A percentile compares a stretch with the other conserved stretches of the same genome.
Evolutionary conservation across 1,284 basidiomycete species (phyloP).

Genomic region (Afroboletus lepidellus): DNA sequence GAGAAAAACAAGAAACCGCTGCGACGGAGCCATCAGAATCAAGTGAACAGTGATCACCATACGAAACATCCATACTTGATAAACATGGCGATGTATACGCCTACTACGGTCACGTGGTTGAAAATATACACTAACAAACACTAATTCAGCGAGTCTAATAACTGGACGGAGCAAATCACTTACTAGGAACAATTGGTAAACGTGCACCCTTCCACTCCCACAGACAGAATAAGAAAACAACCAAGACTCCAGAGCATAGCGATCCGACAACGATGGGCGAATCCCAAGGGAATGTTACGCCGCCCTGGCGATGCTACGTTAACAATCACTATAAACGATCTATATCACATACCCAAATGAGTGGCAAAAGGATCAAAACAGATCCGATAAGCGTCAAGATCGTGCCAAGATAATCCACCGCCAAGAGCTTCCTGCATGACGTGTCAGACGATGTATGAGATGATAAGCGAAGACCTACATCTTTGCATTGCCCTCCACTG

Average conservation of each 20-base stretch:
- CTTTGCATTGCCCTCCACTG: constrained; percentile 57
- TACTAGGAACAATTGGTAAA: constrained; percentile 69
- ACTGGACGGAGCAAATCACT: constrained; percentile 20
- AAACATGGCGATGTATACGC: constrained; percentile 69
- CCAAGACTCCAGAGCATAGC: constrained; percentile 53
- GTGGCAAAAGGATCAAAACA: constrained; percentile 61
- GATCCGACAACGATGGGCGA: constrained; percentile 64
- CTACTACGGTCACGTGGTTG: constrained; percentile 64
- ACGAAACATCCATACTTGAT: constrained; percentile 45
- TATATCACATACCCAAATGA: constrained; percentile 61
- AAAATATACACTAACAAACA: constrained; percentile 65
- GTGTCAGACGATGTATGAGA: constrained; percentile 1
- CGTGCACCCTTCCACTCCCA: constrained; percentile 73
- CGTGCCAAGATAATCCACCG: constrained; percentile 66
- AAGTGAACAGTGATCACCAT: background rate
- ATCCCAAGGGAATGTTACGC: constrained; percentile 66
- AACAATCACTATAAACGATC: background rate
- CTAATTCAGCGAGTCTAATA: background rate
- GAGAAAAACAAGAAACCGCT: constrained; percentile 62
- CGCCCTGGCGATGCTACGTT: constrained; percentile 45
- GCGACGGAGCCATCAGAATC: background rate
- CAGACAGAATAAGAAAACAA: constrained; percentile 59
- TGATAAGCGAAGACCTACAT: constrained; percentile 30
- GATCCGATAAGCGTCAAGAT: constrained; percentile 61
- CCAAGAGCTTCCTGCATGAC: constrained; percentile 58